Evolutionary conservation across 441 rosid species (phyloP).

Genomic region (Rhodomyrtus psidioides): DNA sequence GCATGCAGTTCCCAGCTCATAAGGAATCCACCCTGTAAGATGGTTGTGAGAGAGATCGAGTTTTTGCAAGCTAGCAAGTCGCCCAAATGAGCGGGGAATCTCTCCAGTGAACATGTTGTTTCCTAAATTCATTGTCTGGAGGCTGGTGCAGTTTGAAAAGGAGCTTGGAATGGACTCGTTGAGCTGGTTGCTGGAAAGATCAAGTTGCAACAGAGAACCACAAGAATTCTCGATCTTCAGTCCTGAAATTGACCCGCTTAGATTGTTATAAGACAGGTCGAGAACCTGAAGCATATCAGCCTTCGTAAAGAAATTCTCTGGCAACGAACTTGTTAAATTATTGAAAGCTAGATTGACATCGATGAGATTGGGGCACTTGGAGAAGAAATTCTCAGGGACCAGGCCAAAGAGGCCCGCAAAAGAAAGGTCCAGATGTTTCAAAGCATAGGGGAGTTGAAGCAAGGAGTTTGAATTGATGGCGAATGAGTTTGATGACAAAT

Average conservation of each 20-base stretch:
- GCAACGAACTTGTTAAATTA: slow-evolving; percentile 59
- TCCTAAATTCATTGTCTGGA: slow-evolving; percentile 56
- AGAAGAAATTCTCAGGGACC: slow-evolving; percentile 49
- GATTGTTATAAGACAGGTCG: slow-evolving; percentile 80
- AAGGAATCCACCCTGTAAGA: slow-evolving; percentile 76
- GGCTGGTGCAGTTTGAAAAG: slow-evolving; percentile 68
- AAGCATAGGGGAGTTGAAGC: slow-evolving; percentile 58
- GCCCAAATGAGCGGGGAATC: slow-evolving; percentile 61
- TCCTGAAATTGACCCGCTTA: slow-evolving; percentile 71
- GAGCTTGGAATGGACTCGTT: slow-evolving; percentile 46
- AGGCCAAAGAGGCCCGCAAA: slow-evolving; percentile 56
- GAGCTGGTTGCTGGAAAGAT: slow-evolving; percentile 60
- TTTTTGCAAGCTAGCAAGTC: slow-evolving; percentile 41
- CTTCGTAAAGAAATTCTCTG: slow-evolving; percentile 38
- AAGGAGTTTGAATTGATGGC: slow-evolving; percentile 56
- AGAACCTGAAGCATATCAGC: slow-evolving; percentile 59
- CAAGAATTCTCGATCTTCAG: slow-evolving; percentile 46
- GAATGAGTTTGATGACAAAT: slow-evolving; percentile 52
- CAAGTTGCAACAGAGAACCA: slow-evolving; percentile 49
- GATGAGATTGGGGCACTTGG: slow-evolving; percentile 48
- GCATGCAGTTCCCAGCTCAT: slow-evolving; percentile 69
- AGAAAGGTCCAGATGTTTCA: slow-evolving; percentile 65
- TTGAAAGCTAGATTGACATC: slow-evolving; percentile 50
- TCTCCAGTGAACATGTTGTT: slow-evolving; percentile 57
- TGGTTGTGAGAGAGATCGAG: slow-evolving; percentile 73